Conservation (phyloP, 164 flowering plant genomes). For the Macadamia integrifolia region DNA sequence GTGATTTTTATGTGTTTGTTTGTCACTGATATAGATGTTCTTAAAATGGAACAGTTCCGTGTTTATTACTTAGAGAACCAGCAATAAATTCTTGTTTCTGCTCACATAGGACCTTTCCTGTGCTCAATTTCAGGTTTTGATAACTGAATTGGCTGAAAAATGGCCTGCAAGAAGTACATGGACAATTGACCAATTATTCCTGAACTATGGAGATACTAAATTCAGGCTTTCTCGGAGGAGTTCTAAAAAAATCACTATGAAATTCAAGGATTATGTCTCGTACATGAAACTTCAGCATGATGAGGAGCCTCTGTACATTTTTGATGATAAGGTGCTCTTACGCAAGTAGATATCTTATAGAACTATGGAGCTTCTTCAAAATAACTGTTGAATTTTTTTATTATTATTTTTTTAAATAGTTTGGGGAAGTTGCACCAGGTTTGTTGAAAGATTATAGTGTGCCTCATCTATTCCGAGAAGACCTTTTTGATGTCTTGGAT, state of each 20-base stretch:
- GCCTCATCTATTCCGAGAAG: constrained; percentile 85
- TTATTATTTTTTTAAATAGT: constrained; percentile 32
- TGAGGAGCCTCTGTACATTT: constrained; percentile 96
- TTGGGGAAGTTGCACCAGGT: constrained; percentile 80
- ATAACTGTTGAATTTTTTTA: background rate
- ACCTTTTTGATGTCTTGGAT: constrained; percentile 70
- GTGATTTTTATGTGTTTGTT: no score
- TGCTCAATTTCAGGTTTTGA: constrained; percentile 47
- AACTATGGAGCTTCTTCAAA: constrained; percentile 4
- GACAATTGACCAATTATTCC: constrained; percentile 56
- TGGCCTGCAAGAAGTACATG: constrained; percentile 85
- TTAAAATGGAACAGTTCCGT: background rate
- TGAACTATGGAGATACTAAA: constrained; percentile 61
- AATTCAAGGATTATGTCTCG: constrained; percentile 75
- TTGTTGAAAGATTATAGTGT: constrained; percentile 82
- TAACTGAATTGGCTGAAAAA: constrained; percentile 62
- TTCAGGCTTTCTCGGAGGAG: constrained; percentile 83
- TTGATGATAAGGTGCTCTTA: constrained; percentile 73
- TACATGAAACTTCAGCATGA: constrained; percentile 83
- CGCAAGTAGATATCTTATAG: background rate
- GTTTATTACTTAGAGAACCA: background rate
- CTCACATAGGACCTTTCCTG: background rate
- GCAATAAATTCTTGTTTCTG: background rate
- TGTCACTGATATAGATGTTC: no score
- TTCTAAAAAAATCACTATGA: constrained; percentile 60